phyloP scores from a whole-genome alignment of 805 yeast genomes.

The Metschnikowia similis region DNA sequence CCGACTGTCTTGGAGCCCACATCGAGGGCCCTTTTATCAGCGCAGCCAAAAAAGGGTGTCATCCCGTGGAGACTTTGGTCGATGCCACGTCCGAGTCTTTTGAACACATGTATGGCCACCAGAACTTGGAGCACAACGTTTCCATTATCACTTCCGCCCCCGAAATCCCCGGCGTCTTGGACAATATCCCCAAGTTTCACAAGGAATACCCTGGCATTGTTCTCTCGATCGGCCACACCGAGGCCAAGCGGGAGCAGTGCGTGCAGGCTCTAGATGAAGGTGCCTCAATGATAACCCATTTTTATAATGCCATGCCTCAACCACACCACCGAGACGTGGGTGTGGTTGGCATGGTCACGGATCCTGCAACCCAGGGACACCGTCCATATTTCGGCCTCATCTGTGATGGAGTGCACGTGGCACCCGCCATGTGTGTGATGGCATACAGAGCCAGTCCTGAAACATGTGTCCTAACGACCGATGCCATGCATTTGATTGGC shows the following conservation, averaged over 20 bases:
- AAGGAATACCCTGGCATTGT: constrained; percentile 26
- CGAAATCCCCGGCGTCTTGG: constrained; percentile 44
- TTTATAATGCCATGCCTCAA: constrained; percentile 60
- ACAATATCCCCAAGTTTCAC: constrained; percentile 33
- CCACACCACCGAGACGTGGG: constrained; percentile 60
- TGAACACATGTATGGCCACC: constrained; percentile 34
- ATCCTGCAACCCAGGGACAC: constrained; percentile 18
- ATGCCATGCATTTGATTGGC: constrained; percentile 56
- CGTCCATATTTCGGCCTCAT: constrained; percentile 52
- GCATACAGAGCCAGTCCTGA: constrained; percentile 51
- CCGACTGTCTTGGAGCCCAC: constrained; percentile 55
- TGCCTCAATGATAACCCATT: constrained; percentile 57
- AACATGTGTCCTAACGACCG: constrained; percentile 54
- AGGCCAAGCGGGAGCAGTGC: constrained; percentile 35
- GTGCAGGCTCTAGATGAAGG: constrained; percentile 46
- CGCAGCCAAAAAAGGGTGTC: constrained; percentile 47
- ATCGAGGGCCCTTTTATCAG: constrained; percentile 57
- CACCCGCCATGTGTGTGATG: constrained; percentile 46
- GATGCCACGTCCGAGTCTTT: constrained; percentile 29
- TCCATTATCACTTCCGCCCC: constrained; percentile 51
- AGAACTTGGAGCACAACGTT: constrained; percentile 31
- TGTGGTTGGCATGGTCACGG: constrained; percentile 46
- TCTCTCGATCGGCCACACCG: constrained; percentile 47
- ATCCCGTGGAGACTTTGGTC: constrained; percentile 43
- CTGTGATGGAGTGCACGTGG: constrained; percentile 58